Conservation (phyloP, 495 filamentous ascomycete genomes). For the Tuber aestivum region DNA sequence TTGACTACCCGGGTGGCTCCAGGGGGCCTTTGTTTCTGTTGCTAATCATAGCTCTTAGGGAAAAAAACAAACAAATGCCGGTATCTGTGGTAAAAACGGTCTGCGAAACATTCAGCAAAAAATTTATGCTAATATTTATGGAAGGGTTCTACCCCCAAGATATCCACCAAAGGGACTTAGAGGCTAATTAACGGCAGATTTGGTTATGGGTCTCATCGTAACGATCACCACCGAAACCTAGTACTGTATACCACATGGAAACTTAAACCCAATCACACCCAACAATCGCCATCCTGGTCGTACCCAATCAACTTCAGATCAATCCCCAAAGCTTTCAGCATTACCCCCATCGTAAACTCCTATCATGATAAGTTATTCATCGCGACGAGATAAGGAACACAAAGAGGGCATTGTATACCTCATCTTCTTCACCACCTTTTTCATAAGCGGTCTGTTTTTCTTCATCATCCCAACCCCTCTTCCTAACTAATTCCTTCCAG, state of each 20-base stretch:
- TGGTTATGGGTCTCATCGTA: not conserved
- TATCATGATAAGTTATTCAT: slow-evolving; percentile 5
- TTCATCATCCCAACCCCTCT: slow-evolving; percentile 37
- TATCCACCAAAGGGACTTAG: not conserved
- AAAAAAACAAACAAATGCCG: not conserved
- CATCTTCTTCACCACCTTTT: slow-evolving; percentile 25
- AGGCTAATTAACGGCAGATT: not conserved
- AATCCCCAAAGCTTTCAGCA: slow-evolving; percentile 40
- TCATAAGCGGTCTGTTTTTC: slow-evolving; percentile 25
- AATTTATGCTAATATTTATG: not conserved
- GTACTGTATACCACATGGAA: not conserved
- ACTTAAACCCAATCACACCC: slow-evolving; percentile 13
- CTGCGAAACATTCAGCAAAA: not conserved
- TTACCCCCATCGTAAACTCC: slow-evolving; percentile 41
- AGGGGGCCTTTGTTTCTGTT: not conserved
- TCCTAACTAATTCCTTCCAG: slow-evolving; percentile 38
- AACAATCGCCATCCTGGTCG: slow-evolving; percentile 30
- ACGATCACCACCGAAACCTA: not conserved
- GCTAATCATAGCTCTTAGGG: not conserved
- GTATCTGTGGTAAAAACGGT: not conserved
- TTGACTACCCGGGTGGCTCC: not conserved
- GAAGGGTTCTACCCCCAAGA: not conserved
- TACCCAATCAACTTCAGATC: slow-evolving; percentile 31
- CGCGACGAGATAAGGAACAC: not conserved
- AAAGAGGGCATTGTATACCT: slow-evolving; percentile 15